A percentile compares a stretch with the other conserved stretches of the same genome.
These are phyloP conservation scores for Scutellaria barbata DNA, from an alignment of 257 asterid genomes.

Conservation along the genomic window DNA sequence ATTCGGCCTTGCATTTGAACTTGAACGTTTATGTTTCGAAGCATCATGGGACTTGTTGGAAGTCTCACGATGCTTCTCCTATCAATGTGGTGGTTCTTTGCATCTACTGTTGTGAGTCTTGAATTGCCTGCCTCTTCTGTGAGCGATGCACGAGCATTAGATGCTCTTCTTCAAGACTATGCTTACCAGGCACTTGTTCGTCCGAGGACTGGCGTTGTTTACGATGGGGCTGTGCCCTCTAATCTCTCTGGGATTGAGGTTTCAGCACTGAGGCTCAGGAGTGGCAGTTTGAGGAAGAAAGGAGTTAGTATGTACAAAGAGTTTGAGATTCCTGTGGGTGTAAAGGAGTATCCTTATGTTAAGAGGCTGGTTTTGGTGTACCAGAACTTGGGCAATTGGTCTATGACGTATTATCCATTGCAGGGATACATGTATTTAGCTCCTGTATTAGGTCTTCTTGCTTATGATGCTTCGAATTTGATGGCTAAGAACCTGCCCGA, in stretches of 20 bases:
- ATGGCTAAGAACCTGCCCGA: slow-evolving; percentile 48
- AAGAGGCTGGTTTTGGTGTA: slow-evolving; percentile 73
- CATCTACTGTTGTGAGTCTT: slow-evolving; percentile 17
- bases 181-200: slow-evolving; percentile 56
- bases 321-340: slow-evolving; percentile 58
- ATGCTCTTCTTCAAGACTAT: slow-evolving; percentile 63
- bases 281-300: slow-evolving; percentile 61
- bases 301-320: slow-evolving; percentile 55
- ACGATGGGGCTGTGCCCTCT: slow-evolving; percentile 52
- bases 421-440: slow-evolving; percentile 55
- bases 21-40: neutral
- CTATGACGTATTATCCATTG: slow-evolving; percentile 52
- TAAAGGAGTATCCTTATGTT: slow-evolving; percentile 47
- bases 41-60: slow-evolving; percentile 21
- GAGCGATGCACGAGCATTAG: slow-evolving; percentile 30
- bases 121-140: neutral
- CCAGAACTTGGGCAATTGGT: slow-evolving; percentile 64
- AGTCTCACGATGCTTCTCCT: slow-evolving; percentile 27
- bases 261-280: slow-evolving; percentile 70
- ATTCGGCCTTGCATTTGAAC: neutral
- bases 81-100: neutral
- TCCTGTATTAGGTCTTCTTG: slow-evolving; percentile 67
- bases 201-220: slow-evolving; percentile 59
- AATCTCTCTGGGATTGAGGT: slow-evolving; percentile 64
- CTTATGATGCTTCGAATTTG: slow-evolving; percentile 64